Evolutionary conservation across 2,329 filamentous ascomycete genomes (phyloP).

Genomic region (Elsinoe arachidis): DNA sequence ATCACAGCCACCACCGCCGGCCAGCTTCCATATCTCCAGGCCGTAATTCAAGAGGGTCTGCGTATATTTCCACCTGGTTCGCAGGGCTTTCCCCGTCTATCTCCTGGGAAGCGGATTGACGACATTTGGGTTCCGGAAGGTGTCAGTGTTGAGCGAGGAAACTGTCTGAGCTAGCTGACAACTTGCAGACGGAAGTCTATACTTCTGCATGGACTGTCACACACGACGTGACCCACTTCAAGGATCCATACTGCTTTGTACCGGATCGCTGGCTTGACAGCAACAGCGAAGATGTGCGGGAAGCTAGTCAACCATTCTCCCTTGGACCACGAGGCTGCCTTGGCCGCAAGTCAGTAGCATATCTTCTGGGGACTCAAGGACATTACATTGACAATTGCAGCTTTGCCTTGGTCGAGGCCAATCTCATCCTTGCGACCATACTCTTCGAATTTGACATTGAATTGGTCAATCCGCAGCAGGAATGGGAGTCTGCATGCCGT

Average conservation of each 20-base stretch:
- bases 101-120: conserved; percentile 18
- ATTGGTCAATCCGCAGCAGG: not conserved
- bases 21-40: conserved; percentile 27
- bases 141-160: not conserved
- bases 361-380: not conserved
- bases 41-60: conserved; percentile 25
- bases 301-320: conserved; percentile 14
- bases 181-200: conserved; percentile 20
- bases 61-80: conserved; percentile 25
- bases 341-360: conserved; percentile 5
- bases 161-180: not conserved
- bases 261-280: conserved; percentile 25
- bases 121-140: conserved; percentile 21
- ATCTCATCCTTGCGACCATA: not conserved
- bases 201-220: conserved; percentile 16
- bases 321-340: conserved; percentile 13
- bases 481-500: conserved; percentile 5
- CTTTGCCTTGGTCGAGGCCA: conserved; percentile 7
- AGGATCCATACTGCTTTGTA: conserved; percentile 18
- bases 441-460: conserved; percentile 4
- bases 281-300: not conserved
- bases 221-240: conserved; percentile 20
- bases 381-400: not conserved
- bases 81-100: conserved; percentile 20
- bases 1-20: conserved; percentile 23